A percentile compares a stretch with the other conserved stretches of the same genome.
These are phyloP conservation scores for Phytopythium litorale DNA, from an alignment of 352 stramenopile species.

Conservation along the genomic window DNA sequence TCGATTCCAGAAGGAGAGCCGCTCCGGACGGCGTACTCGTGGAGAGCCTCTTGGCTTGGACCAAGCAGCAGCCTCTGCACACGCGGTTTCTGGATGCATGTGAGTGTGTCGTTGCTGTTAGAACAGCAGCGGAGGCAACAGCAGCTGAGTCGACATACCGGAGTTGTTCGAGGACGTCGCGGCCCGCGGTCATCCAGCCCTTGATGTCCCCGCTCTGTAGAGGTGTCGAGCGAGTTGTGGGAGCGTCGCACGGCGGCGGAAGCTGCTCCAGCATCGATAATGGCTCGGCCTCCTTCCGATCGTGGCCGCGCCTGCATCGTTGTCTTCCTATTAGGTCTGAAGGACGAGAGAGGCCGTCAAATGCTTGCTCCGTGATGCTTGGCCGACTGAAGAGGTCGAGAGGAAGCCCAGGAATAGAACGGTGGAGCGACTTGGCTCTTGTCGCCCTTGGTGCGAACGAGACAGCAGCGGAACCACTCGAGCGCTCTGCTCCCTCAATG, in stretches of 20 bases:
- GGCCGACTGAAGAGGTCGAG: background rate
- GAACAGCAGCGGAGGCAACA: background rate
- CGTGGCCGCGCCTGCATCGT: background rate
- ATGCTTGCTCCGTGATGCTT: no score
- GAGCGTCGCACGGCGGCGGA: background rate
- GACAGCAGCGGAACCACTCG: background rate
- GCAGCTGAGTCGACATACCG: background rate
- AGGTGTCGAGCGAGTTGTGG: background rate
- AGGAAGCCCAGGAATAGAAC: background rate
- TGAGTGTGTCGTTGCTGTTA: background rate
- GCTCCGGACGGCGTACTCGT: constrained; percentile 3
- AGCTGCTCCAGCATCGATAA: background rate
- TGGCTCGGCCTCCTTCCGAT: background rate
- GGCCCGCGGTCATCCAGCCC: background rate
- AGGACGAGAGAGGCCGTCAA: background rate
- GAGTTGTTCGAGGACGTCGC: background rate
- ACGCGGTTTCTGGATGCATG: constrained; percentile 28
- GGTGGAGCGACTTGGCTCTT: background rate
- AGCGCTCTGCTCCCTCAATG: background rate
- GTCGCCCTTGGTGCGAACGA: background rate
- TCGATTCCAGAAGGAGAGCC: background rate
- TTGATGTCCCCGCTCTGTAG: background rate
- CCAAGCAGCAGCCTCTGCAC: constrained; percentile 30
- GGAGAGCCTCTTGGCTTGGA: constrained; percentile 18
- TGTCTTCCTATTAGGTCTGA: background rate